Evolutionary conservation across 257 asterid genomes (phyloP).

Genomic region (Lycium ferocissimum): DNA sequence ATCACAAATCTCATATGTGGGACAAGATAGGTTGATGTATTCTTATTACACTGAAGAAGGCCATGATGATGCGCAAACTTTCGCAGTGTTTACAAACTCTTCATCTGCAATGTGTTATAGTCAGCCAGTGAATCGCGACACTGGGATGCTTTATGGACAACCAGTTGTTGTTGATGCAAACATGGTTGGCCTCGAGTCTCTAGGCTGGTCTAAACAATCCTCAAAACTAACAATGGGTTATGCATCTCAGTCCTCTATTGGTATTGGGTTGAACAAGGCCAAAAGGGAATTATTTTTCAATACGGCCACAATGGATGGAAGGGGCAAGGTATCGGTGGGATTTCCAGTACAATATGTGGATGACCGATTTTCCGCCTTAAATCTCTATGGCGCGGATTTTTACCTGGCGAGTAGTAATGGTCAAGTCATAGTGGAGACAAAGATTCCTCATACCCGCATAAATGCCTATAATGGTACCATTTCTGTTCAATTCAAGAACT

Average conservation of each 20-base stretch:
- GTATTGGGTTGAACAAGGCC: constrained; percentile 23
- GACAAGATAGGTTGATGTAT: constrained; percentile 37
- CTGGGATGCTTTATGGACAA: constrained; percentile 40
- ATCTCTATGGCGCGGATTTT: constrained; percentile 36
- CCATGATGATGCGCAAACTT: constrained; percentile 1
- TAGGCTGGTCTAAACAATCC: background rate
- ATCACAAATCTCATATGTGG: constrained; percentile 34
- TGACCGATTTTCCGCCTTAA: constrained; percentile 11
- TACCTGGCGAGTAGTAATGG: constrained; percentile 38
- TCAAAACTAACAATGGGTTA: constrained; percentile 3
- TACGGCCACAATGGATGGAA: constrained; percentile 37
- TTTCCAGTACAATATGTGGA: constrained; percentile 24
- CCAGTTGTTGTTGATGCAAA: constrained; percentile 19
- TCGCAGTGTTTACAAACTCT: constrained; percentile 35
- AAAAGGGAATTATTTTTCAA: constrained; percentile 23
- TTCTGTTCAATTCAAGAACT: constrained; percentile 25
- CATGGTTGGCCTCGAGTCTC: background rate
- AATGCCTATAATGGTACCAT: constrained; percentile 27
- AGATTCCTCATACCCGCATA: constrained; percentile 30
- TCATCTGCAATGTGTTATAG: constrained; percentile 29
- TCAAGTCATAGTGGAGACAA: constrained; percentile 33
- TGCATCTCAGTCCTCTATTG: constrained; percentile 25
- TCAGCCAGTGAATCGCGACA: constrained; percentile 45
- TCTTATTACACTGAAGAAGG: constrained; percentile 28
- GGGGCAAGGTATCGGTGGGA: constrained; percentile 35